A percentile compares a stretch with the other conserved stretches of the same genome.
phyloP scores from a whole-genome alignment of 805 yeast genomes.

The Candida germanica region DNA sequence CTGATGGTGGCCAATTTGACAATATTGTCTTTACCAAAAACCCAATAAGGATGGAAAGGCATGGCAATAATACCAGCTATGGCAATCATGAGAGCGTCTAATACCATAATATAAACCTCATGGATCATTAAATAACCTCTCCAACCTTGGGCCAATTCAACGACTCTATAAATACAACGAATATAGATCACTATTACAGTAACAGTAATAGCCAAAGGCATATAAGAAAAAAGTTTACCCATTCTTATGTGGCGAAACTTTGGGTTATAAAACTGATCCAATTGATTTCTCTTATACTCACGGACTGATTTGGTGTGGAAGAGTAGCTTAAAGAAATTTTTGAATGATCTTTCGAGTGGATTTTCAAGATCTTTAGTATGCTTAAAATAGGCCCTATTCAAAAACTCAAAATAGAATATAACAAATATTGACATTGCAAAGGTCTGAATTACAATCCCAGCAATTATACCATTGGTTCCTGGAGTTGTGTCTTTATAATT shows the following conservation, averaged over 20 bases:
- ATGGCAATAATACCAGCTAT: slow-evolving; percentile 33
- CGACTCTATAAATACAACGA: slow-evolving; percentile 38
- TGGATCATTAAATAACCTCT: slow-evolving; percentile 33
- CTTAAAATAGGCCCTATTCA: slow-evolving; percentile 30
- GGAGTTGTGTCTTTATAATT: slow-evolving; percentile 21
- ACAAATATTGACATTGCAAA: slow-evolving; percentile 37
- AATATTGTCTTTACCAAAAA: slow-evolving; percentile 27
- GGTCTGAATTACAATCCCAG: slow-evolving; percentile 38
- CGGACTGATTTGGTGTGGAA: slow-evolving; percentile 23
- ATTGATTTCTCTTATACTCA: slow-evolving; percentile 18
- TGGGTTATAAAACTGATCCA: slow-evolving; percentile 31
- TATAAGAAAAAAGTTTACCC: slow-evolving; percentile 25
- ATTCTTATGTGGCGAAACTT: slow-evolving; percentile 22
- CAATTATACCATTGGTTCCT: slow-evolving; percentile 37
- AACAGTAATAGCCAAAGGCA: slow-evolving; percentile 32
- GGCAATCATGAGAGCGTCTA: slow-evolving; percentile 39
- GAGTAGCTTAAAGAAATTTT: slow-evolving; percentile 27
- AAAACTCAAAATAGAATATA: slow-evolving; percentile 34
- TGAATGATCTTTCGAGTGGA: slow-evolving; percentile 18
- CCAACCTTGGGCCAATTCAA: slow-evolving; percentile 39
- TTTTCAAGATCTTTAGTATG: slow-evolving; percentile 16
- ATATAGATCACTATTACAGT: slow-evolving; percentile 34
- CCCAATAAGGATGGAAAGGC: slow-evolving; percentile 39
- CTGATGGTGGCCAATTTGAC: slow-evolving; percentile 27
- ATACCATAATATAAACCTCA: slow-evolving; percentile 35